Evolutionary conservation across 2,329 filamentous ascomycete species (phyloP), one percentile per base, ranked within the genome.

Genomic region (Colletotrichum phormii): DNA sequence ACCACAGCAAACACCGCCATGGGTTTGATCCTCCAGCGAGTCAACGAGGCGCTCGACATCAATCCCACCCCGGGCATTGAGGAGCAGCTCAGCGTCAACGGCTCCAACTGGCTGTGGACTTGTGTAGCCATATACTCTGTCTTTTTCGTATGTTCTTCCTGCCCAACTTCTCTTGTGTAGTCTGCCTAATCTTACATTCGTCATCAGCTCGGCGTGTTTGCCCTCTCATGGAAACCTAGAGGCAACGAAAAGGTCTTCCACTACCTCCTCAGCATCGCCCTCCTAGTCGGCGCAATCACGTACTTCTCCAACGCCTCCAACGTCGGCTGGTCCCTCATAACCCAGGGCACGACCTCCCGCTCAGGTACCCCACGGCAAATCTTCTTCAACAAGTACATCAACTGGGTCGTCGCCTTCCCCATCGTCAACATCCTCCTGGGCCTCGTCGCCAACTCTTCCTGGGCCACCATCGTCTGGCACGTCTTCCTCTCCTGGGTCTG

Each of bases 101-200:
- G 88, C 67, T 89, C 87, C 54, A 80, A 88, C 82, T 90, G 88
- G 88, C 82, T 89, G 13, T 90, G 85, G 84, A 83, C 88, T 37
- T 86, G 88, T n/a, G 85, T 84, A 5, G 86, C 87, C 67, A 64
- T 89, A 77, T 88, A 86, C 75, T 72, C 80, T 6, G 26, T 89
- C 18, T 80, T 82, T n/a, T 86, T 88, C 72, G 85, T 87, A 78
- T 55, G 84, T 78, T 18, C n/a, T 37, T 58, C 49, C 18, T 12
- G 11, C 31, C 53, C 3, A n/a, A 6, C 11, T 11, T 18, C 15
- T 12, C 37, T 6, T 15, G 1, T 3, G 8, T 9, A 15, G 7
- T 12, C 6, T 9, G 29, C 29, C 4, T 12, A n/a, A 35, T 8
- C 29, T 2, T 35, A 49, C 75, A 77, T 75, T 64, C 22, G 7